Evolutionary conservation across 345 rosid genomes (phyloP).

Genomic region (Sonneratia alba): DNA sequence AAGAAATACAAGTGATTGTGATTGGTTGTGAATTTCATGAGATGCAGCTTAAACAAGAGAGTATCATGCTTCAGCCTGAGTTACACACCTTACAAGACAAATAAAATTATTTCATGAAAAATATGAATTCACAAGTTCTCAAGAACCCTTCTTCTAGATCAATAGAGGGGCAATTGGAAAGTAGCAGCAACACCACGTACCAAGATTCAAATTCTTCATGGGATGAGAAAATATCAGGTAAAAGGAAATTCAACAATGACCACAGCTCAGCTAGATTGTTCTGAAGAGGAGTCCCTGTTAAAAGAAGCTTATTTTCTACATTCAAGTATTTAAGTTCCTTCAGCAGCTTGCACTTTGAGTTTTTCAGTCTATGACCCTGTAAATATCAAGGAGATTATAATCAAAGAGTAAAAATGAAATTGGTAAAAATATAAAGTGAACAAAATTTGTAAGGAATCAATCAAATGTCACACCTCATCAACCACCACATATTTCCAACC

Average conservation of each 20-base stretch:
- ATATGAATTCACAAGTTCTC: neutral
- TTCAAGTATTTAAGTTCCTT: constrained; percentile 46
- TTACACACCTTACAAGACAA: neutral
- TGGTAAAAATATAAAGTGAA: neutral
- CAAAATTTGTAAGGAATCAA: neutral
- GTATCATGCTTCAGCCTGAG: neutral
- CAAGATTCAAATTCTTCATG: constrained; percentile 95
- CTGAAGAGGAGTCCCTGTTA: constrained; percentile 95
- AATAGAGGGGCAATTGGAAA: neutral
- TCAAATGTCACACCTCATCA: constrained; percentile 62
- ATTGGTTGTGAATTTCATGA: too few relatives aligned
- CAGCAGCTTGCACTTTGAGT: constrained; percentile 68
- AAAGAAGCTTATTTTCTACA: constrained; percentile 70
- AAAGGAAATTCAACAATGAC: constrained; percentile 87
- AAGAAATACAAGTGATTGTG: neutral
- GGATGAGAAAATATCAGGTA: constrained; percentile 89
- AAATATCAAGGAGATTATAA: constrained; percentile 3
- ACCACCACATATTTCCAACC: constrained; percentile 87
- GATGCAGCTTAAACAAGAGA: neutral
- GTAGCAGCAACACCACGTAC: constrained; percentile 23
- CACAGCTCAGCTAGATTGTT: constrained; percentile 94
- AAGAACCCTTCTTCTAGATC: neutral
- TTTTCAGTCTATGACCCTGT: constrained; percentile 95
- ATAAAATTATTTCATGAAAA: neutral
- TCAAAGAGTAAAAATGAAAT: constrained; percentile 1